phyloP scores from a whole-genome alignment of 139 green algal genomes.

The Picochlorum sp. region DNA sequence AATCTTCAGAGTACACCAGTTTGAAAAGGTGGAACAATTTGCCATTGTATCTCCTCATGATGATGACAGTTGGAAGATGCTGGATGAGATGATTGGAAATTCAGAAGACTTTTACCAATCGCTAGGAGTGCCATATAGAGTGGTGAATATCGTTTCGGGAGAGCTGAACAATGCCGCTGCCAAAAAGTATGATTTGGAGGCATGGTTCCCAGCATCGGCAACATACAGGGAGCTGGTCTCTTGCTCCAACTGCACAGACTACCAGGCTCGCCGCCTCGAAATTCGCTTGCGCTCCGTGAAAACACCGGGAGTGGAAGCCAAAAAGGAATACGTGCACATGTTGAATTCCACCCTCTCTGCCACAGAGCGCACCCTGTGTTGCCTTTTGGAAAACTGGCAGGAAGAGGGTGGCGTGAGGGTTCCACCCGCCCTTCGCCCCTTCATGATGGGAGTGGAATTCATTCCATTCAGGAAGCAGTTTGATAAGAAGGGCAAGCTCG shows the following conservation, averaged over 20 bases:
- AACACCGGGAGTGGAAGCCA: constrained; percentile 44
- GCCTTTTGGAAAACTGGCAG: constrained; percentile 96
- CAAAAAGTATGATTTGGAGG: constrained; percentile 99
- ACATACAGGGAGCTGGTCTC: constrained; percentile 94
- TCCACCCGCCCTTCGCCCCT: constrained; percentile 70
- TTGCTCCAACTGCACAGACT: constrained; percentile 97
- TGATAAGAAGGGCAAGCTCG: constrained; percentile 63
- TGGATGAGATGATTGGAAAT: constrained; percentile 97
- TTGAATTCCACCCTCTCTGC: constrained; percentile 94
- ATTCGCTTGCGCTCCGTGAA: constrained; percentile 60
- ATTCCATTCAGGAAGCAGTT: constrained; percentile 72
- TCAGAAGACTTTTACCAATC: constrained; percentile 66
- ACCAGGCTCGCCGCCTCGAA: constrained; percentile 81
- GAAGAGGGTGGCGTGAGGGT: constrained; percentile 25
- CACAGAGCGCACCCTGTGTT: constrained; percentile 96
- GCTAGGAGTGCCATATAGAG: constrained; percentile 79
- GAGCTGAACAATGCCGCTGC: constrained; percentile 96
- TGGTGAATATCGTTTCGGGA: constrained; percentile 96
- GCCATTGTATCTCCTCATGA: constrained; percentile 72
- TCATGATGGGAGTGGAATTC: constrained; percentile 89
- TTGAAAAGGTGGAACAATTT: constrained; percentile 99
- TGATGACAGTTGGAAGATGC: constrained; percentile 78
- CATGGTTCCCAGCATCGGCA: constrained; percentile 91
- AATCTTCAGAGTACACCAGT: constrained; percentile 94
- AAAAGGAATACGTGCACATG: constrained; percentile 94